These are phyloP conservation scores for Paramecium sonneborni DNA, from an alignment of 73 alveolate genomes.

Conservation along the genomic window DNA sequence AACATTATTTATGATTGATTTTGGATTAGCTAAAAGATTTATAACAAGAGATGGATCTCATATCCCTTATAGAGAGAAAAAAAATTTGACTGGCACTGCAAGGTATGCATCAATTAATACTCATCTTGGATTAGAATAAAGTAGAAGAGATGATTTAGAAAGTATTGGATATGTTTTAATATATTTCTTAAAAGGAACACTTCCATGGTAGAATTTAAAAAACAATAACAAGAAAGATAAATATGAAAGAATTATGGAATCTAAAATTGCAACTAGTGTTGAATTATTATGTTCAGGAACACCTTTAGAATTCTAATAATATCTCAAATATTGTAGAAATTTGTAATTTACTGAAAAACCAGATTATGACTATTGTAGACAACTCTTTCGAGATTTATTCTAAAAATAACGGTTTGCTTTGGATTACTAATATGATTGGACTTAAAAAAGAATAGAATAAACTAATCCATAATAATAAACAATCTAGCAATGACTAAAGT, in stretches of 20 bases:
- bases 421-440: slow-evolving; percentile 87
- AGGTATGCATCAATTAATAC: slow-evolving; percentile 93
- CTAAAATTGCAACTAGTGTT: slow-evolving; percentile 77
- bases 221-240: slow-evolving; percentile 76
- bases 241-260: slow-evolving; percentile 78
- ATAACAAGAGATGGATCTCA: slow-evolving; percentile 92
- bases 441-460: background rate
- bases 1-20: slow-evolving; percentile 88
- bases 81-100: slow-evolving; percentile 94
- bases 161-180: slow-evolving; percentile 86
- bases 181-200: slow-evolving; percentile 86
- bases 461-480: background rate
- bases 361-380: slow-evolving; percentile 79
- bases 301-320: slow-evolving; percentile 82
- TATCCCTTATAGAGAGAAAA: slow-evolving; percentile 88
- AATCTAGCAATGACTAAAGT: background rate
- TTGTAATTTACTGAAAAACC: slow-evolving; percentile 90
- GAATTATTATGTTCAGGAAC: slow-evolving; percentile 81
- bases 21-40: slow-evolving; percentile 91
- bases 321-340: slow-evolving; percentile 82
- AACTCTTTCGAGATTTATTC: slow-evolving; percentile 76
- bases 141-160: slow-evolving; percentile 95
- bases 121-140: slow-evolving; percentile 90
- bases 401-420: slow-evolving; percentile 64
- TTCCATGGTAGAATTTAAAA: slow-evolving; percentile 93